Evolutionary conservation across 306 rosid species (phyloP).

Genomic region (Trifolium repens): DNA sequence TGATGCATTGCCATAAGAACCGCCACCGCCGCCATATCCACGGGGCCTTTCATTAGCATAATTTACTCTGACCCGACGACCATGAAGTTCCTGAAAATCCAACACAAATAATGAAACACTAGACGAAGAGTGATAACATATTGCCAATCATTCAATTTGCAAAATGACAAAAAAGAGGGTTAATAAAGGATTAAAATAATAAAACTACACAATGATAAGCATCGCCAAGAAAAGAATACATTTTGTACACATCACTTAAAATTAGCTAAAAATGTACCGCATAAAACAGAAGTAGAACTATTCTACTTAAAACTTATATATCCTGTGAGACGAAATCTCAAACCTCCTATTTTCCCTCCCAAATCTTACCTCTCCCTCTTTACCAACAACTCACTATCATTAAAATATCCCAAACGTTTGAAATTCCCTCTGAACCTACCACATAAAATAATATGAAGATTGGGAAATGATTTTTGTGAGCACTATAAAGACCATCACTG

Average conservation of each 20-base stretch:
- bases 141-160: neutral
- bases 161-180: neutral
- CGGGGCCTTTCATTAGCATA: constrained; percentile 82
- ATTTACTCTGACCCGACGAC: constrained; percentile 77
- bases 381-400: neutral
- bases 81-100: constrained; percentile 79
- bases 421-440: neutral
- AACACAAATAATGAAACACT: neutral
- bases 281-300: neutral
- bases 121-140: neutral
- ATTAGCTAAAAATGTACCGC: neutral
- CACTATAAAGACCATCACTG: neutral
- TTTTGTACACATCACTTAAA: neutral
- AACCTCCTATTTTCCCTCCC: neutral
- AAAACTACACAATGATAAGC: constrained; percentile 16
- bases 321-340: neutral
- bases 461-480: neutral
- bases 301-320: neutral
- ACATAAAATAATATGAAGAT: neutral
- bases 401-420: neutral
- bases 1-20: constrained; percentile 38
- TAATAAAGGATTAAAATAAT: neutral
- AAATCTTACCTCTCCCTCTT: neutral
- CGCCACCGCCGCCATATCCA: constrained; percentile 50
- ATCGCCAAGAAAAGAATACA: constrained; percentile 14